These are phyloP conservation scores for Erysimum cheiri DNA, from an alignment of 441 rosid species.

Conservation along the genomic window DNA sequence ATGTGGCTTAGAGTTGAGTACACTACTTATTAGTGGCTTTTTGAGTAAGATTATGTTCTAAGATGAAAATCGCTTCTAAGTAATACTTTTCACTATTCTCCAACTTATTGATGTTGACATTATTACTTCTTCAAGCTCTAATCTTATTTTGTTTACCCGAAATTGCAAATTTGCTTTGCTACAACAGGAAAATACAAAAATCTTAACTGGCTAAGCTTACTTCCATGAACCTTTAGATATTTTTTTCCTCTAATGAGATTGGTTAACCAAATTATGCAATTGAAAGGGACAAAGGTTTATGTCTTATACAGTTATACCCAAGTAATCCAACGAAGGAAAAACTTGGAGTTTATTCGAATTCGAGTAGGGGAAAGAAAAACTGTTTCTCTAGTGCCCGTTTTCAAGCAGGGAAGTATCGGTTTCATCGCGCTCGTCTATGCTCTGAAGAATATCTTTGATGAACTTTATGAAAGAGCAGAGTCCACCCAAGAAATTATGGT, in stretches of 20 bases:
- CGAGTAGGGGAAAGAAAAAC: not conserved
- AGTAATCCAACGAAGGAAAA: conserved; percentile 14
- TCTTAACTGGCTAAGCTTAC: conserved; percentile 3
- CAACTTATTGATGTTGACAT: conserved; percentile 36
- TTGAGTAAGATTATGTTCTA: conserved; percentile 35
- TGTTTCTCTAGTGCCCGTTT: conserved; percentile 35
- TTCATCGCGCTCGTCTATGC: conserved; percentile 47
- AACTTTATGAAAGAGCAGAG: conserved; percentile 88
- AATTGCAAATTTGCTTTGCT: conserved; percentile 25
- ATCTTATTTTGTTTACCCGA: not conserved
- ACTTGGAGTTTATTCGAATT: conserved; percentile 30
- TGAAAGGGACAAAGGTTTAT: conserved; percentile 24
- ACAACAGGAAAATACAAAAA: conserved; percentile 26
- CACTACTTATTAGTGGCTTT: conserved; percentile 38
- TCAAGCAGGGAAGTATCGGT: conserved; percentile 36
- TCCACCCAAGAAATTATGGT: conserved; percentile 94
- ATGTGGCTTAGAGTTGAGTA: conserved; percentile 44
- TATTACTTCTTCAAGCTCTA: conserved; percentile 26
- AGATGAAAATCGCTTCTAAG: conserved; percentile 41
- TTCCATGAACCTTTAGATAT: not conserved
- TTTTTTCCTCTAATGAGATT: conserved; percentile 13
- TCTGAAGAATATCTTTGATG: conserved; percentile 65
- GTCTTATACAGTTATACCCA: conserved; percentile 17
- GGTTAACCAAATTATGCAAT: conserved; percentile 26
- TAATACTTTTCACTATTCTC: conserved; percentile 22